phyloP scores from a whole-genome alignment of 345 rosid genomes.

The Alliaria petiolata region DNA sequence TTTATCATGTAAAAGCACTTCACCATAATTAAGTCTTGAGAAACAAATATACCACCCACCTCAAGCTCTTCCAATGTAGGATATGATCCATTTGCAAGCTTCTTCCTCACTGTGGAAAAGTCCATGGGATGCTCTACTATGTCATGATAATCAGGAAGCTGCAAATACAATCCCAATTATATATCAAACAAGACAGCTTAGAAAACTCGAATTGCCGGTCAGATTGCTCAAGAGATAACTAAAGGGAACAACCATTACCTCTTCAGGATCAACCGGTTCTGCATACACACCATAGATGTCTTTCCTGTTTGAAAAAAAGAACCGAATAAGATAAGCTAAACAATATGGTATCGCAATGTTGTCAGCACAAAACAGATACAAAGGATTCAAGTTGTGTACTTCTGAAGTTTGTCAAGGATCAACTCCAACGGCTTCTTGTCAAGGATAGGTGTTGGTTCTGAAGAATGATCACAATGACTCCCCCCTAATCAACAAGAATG shows the following conservation, averaged over 20 bases:
- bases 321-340: conserved; percentile 20
- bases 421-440: conserved; percentile 76
- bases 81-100: conserved; percentile 70
- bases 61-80: conserved; percentile 61
- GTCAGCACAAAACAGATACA: background rate
- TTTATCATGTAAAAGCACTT: background rate
- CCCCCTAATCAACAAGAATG: conserved; percentile 44
- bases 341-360: background rate
- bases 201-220: background rate
- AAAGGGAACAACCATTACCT: conserved; percentile 44
- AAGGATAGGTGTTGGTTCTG: conserved; percentile 54
- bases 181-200: background rate
- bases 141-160: conserved; percentile 90
- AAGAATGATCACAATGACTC: conserved; percentile 35
- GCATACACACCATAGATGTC: conserved; percentile 93
- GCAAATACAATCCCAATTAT: conserved; percentile 20
- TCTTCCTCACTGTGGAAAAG: conserved; percentile 74
- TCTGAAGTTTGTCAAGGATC: conserved; percentile 92
- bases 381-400: conserved; percentile 42
- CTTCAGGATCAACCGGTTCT: conserved; percentile 93
- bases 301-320: conserved; percentile 66
- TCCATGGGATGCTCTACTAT: conserved; percentile 85
- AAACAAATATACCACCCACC: conserved; percentile 41
- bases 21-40: background rate
- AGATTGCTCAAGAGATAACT: background rate